These are phyloP conservation scores for Andrographis paniculata DNA, from an alignment of 305 asterid species.

Conservation along the genomic window DNA sequence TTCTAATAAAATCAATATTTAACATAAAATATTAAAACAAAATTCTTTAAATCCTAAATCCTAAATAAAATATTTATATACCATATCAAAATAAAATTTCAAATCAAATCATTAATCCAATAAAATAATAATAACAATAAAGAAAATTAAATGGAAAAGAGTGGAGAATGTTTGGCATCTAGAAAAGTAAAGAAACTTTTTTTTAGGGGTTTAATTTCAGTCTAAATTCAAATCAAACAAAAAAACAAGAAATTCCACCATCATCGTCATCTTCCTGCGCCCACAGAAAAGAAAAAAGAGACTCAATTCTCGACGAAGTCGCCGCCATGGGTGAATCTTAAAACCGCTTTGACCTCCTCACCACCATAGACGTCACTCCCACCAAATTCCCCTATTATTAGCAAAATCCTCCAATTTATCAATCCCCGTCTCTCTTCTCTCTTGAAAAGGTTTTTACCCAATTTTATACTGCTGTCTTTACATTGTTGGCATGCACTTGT, in stretches of 20 bases:
- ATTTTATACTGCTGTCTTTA: too few relatives aligned
- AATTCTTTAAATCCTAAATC: too few relatives aligned
- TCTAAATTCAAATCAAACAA: neutral
- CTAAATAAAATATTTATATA: too few relatives aligned
- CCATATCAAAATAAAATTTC: too few relatives aligned
- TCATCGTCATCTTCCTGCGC: neutral
- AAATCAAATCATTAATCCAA: neutral
- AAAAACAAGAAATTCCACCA: neutral
- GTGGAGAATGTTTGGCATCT: slow-evolving; percentile 2
- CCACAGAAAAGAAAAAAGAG: neutral
- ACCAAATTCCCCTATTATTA: neutral
- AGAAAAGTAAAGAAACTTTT: too few relatives aligned
- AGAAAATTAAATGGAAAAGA: neutral
- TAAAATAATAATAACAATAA: neutral
- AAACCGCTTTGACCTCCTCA: neutral
- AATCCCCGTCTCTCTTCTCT: neutral
- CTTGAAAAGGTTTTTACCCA: too few relatives aligned
- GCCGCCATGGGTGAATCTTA: neutral
- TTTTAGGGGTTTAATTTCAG: neutral
- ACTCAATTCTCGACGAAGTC: neutral
- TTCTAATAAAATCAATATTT: too few relatives aligned
- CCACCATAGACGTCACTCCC: neutral
- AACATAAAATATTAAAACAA: too few relatives aligned
- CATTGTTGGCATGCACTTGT: neutral
- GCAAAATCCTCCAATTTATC: neutral